Percentiles rank a stretch among this genome's conserved stretches.
These are phyloP conservation scores for Agrocybe pediades DNA, from an alignment of 768 basidiomycete genomes.

Conservation along the genomic window DNA sequence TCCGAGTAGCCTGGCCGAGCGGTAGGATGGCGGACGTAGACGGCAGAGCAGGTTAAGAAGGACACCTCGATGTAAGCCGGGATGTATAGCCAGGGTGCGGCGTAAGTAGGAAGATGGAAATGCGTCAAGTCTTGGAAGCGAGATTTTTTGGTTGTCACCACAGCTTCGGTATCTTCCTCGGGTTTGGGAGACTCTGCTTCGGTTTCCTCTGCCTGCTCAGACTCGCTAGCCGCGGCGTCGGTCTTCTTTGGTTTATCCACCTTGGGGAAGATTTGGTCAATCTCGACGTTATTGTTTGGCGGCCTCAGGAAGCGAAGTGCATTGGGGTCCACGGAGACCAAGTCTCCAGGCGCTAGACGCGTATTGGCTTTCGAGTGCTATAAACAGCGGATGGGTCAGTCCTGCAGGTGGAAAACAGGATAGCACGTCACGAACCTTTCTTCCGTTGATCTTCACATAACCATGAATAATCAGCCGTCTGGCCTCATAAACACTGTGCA, in stretches of 20 bases:
- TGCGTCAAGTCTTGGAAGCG: conserved; percentile 47
- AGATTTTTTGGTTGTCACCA: background rate
- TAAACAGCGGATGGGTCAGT: background rate
- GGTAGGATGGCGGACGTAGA: conserved; percentile 95
- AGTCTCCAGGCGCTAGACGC: conserved; percentile 89
- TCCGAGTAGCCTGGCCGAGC: conserved; percentile 96
- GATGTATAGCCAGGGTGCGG: conserved; percentile 91
- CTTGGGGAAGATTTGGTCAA: conserved; percentile 24
- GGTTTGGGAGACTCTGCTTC: conserved; percentile 1
- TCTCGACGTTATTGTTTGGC: conserved; percentile 35
- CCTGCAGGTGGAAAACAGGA: background rate
- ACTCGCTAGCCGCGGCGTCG: background rate
- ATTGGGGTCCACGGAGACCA: conserved; percentile 85
- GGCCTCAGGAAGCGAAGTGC: conserved; percentile 73
- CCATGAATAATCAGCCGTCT: conserved; percentile 85
- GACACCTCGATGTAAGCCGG: conserved; percentile 71
- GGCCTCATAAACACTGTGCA: conserved; percentile 82
- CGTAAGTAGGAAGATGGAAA: conserved; percentile 85
- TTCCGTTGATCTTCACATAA: conserved; percentile 86
- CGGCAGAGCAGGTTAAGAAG: conserved; percentile 85
- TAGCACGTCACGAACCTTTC: conserved; percentile 65
- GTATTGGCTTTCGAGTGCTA: conserved; percentile 87
- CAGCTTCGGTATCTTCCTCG: background rate
- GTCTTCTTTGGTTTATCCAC: conserved; percentile 8
- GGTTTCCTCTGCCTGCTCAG: background rate